Evolutionary conservation across 106 monocot genomes (phyloP).

Genomic region (Triglochin maritima): DNA sequence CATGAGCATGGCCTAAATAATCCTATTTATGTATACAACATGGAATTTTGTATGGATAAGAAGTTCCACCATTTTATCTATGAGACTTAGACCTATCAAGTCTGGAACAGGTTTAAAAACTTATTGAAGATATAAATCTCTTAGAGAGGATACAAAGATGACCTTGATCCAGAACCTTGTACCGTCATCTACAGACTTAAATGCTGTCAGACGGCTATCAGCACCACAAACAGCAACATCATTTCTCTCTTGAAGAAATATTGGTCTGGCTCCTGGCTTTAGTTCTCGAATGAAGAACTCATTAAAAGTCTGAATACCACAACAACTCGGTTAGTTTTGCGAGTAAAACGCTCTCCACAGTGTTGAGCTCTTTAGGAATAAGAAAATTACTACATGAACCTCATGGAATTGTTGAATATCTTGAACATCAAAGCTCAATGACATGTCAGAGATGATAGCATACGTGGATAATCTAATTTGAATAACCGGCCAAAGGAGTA

Average conservation of each 20-base stretch:
- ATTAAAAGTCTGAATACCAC: conserved; percentile 72
- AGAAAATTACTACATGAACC: too few species aligned
- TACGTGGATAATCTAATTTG: too few species aligned
- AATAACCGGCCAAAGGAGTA: too few species aligned
- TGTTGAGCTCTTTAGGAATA: too few species aligned
- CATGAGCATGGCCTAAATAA: too few species aligned
- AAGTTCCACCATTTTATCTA: background rate
- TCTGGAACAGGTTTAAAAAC: too few species aligned
- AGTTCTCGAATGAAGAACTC: conserved; percentile 89
- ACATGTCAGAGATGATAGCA: too few species aligned
- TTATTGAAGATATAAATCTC: too few species aligned
- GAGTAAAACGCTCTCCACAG: too few species aligned
- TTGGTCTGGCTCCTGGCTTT: conserved; percentile 75
- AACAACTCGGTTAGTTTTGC: background rate
- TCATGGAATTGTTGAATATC: too few species aligned
- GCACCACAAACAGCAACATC: conserved; percentile 82
- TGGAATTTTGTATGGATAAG: background rate
- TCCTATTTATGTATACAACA: background rate
- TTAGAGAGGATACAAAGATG: background rate
- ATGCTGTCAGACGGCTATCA: conserved; percentile 90
- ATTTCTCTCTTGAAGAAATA: conserved; percentile 38
- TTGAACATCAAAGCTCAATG: too few species aligned
- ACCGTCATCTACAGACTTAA: conserved; percentile 70
- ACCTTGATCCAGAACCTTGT: conserved; percentile 96
- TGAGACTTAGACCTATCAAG: too few species aligned